These are phyloP conservation scores for Podila epigama DNA, from an alignment of 192 early-diverging fungal species.

Conservation along the genomic window DNA sequence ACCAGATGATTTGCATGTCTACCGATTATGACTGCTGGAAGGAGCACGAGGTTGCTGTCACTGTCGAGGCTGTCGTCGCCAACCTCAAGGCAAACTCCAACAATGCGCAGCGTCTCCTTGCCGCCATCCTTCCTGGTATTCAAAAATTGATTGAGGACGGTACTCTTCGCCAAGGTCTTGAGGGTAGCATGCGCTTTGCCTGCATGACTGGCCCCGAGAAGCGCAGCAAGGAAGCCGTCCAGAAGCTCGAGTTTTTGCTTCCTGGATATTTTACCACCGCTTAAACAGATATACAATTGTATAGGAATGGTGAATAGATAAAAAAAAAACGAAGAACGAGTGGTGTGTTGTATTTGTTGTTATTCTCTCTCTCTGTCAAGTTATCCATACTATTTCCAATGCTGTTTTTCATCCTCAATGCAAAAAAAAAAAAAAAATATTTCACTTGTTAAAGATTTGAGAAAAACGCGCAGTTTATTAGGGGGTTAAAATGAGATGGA, in stretches of 20 bases:
- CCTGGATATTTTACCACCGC: constrained; percentile 77
- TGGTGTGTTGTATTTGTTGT: not conserved
- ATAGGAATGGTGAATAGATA: not conserved
- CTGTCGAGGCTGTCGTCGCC: constrained; percentile 83
- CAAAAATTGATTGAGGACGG: constrained; percentile 65
- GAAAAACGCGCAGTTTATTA: too few species aligned
- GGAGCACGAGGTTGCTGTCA: constrained; percentile 81
- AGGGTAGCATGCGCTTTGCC: constrained; percentile 85
- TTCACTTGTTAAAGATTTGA: too few species aligned
- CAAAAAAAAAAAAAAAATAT: too few species aligned
- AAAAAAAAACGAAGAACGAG: not conserved
- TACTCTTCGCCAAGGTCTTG: constrained; percentile 64
- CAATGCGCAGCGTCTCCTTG: constrained; percentile 84
- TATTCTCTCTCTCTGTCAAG: too few species aligned
- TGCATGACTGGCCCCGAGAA: constrained; percentile 84
- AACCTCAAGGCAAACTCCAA: constrained; percentile 86
- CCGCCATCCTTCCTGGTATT: constrained; percentile 80
- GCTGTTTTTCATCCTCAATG: too few species aligned
- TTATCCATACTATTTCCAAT: too few species aligned
- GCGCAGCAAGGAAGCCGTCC: constrained; percentile 70
- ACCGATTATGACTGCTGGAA: constrained; percentile 98
- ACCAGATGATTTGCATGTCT: constrained; percentile 99
- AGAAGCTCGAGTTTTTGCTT: constrained; percentile 84
- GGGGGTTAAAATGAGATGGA: not conserved
- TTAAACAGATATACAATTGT: not conserved